Evolutionary conservation across 75 land plant species (phyloP), one percentile per base, ranked within the genome.

Genomic region (Cupressus sempervirens): DNA sequence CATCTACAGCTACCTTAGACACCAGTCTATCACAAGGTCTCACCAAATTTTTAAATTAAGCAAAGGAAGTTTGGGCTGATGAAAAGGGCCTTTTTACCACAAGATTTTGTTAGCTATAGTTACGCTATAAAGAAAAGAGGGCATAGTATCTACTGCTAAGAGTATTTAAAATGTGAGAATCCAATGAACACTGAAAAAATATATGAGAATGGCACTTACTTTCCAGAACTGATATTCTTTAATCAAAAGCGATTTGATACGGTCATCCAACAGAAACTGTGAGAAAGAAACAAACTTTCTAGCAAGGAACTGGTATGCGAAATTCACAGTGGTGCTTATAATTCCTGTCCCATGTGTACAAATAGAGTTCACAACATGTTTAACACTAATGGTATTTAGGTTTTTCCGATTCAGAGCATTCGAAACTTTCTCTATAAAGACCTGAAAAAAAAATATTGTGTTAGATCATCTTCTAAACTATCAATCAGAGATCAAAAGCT

Each of bases 251-350:
- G 91, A 89, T 56, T 87, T 89, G 74, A 87, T 80, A 86, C 62
- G 84, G 48, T 90, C 88, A 68, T 91, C 92, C 76, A 85, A 83
- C 53, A 91, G 87, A 70, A 91, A 90, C 76, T 91, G 86, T 68
- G 87, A 86, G 82, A 91, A 91, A 36, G 54, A 77, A 41, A 88
- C 58, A 62, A 91, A 86, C 86, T 85, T 90, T 50, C 88, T 84
- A 53, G 85, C 85, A 46, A 91, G 85, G 82, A 85, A 91, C 81
- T 90, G 87, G 56, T 91, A 86, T 45, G 87, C 84, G 32, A 88
- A 90, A 84, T 90, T 87, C 15, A 91, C 89, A 86, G 89, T 88
- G 16, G 85, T 83, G 52, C 87, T 88, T 74, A 91, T 86, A 46
- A 86, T 85, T 11, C 87, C 87, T 20, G 76, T 79, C 58, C 92